phyloP scores from a whole-genome alignment of 2,329 filamentous ascomycete species.

The Elsinoe perseae region DNA sequence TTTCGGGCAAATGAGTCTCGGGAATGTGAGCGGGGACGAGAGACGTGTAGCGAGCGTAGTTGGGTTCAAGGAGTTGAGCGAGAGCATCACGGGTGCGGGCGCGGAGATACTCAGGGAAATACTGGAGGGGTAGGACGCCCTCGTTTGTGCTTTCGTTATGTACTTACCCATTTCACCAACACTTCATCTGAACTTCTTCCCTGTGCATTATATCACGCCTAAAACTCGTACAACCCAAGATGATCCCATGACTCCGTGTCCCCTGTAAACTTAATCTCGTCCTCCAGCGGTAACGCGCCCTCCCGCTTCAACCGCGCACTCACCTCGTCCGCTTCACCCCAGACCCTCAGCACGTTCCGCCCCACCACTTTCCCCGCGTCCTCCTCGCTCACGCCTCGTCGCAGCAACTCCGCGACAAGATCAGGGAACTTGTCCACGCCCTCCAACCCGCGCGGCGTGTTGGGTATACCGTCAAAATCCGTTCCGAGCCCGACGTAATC shows the following conservation, averaged over 20 bases:
- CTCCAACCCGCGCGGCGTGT: conserved; percentile 64
- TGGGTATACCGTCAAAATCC: conserved; percentile 74
- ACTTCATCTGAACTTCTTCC: neutral
- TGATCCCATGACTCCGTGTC: neutral
- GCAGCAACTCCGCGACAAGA: conserved; percentile 66
- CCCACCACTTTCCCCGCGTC: conserved; percentile 71
- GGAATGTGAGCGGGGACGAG: conserved; percentile 44
- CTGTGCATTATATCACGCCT: neutral
- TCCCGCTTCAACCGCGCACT: conserved; percentile 55
- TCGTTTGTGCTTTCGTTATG: neutral
- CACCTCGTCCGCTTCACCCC: conserved; percentile 68
- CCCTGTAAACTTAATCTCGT: conserved; percentile 27
- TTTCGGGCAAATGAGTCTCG: conserved; percentile 52
- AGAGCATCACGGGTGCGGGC: conserved; percentile 29
- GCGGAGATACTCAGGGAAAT: conserved; percentile 32
- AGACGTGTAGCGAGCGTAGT: conserved; percentile 31
- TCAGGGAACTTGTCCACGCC: conserved; percentile 79
- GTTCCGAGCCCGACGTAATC: conserved; percentile 82
- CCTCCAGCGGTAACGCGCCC: conserved; percentile 36
- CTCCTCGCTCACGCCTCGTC: conserved; percentile 62
- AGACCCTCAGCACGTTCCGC: conserved; percentile 74
- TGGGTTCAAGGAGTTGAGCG: conserved; percentile 29
- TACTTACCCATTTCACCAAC: neutral
- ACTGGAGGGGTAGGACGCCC: conserved; percentile 25
- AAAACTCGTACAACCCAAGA: neutral